Base-by-base conservation (phyloP, 176 grass and related monocot genomes). In the Pontederia paniculata region DNA sequence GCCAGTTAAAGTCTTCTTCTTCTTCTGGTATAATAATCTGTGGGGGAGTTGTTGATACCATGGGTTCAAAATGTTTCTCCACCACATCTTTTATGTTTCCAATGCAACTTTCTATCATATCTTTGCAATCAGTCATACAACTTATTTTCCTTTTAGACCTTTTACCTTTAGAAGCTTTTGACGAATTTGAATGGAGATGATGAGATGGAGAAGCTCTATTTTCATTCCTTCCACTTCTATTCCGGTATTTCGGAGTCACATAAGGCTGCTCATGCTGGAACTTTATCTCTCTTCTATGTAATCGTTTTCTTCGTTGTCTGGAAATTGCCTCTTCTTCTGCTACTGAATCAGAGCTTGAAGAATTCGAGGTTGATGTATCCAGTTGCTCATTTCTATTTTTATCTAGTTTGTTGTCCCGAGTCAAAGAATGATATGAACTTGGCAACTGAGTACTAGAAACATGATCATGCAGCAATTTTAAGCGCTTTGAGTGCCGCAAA, bases 401-500 rank as follows among this genome's bases (percentile, higher is more conserved):
- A 12, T 41, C 15, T 42, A 52, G 45, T 19, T 17, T 52, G 17
- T 72, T 54, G 73, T 65, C 71, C 70, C 43, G 72, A 48, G 67
- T 77, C 67, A 65, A 63, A 60, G 47, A 67, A 18, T 76, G 54
- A 21, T 45, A 47, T 56, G 85, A 95, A 70, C 77, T 83, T 25
- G 82, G 76, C n/a, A 51, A 42, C 16, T 54, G 25, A 54, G 89
- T 81, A 74, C 78, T 80, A 56, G 31, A 73, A 89, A 89, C 86
- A 46, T 65, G 77, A 28, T 79, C 67, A 25, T 79, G 79, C 65
- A 74, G 66, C 23, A 62, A 67, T 56, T 79, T 96, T 59, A 48
- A 55, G 55, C 85, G 91, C 67, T 89, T 89, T 50, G 91, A 96
- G 17, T 75, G 91, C 76, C 91, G 83, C 62, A 96, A 71, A 65